Base-by-base conservation (phyloP, 1,284 basidiomycete genomes). In the Agaricales sp. region DNA sequence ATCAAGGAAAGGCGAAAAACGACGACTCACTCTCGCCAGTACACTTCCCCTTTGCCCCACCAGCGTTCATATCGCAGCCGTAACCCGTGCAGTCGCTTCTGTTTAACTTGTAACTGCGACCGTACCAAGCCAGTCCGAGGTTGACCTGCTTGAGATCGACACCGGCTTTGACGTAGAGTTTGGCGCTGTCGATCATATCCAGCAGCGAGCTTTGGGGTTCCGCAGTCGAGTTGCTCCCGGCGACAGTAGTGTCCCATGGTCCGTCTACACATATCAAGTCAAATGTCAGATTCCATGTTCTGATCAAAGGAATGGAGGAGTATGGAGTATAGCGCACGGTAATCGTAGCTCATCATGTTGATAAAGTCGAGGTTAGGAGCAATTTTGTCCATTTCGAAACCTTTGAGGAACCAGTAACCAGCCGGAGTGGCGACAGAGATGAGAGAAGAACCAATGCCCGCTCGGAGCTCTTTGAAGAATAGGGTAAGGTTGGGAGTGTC, bases 381-480 rank as follows among this genome's bases (percentile, higher is more conserved):
- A 38, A 61, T 58, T 45, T 60, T 61, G 48, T 60, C 54, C 21
- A 60, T 57, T 49, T 61, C 56, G 37, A 60, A 61, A 1, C 60
- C 60, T 47, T 56, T 46, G 18, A 60, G 47, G 53, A 59, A 61
- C 59, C 58, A 58, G 35, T 56, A 60, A 3, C 58, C 58, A 8
- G 58, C 58, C 16, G 58, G 58, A 1, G 58, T 54, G 37, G 56
- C 56, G 19, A 48, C 26, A 3, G 53, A 56, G 24, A 56, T 47
- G n/a, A 53, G 47, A 23, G 26, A 23, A 25, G 45, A 46, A 20
- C 41, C 24, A 13, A 60, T 37, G 2, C 39, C 53, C 1, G 54
- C 20, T 16, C 50, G 46, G 8, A 56, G 41, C 39, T 59, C 57
- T 22, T 43, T 47, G 47, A 60, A 57, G 45, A 59, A 54, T 1